Evolutionary conservation across 805 yeast genomes (phyloP), one percentile per base, ranked within the genome.

Genomic region (Saccharomyces jurei): DNA sequence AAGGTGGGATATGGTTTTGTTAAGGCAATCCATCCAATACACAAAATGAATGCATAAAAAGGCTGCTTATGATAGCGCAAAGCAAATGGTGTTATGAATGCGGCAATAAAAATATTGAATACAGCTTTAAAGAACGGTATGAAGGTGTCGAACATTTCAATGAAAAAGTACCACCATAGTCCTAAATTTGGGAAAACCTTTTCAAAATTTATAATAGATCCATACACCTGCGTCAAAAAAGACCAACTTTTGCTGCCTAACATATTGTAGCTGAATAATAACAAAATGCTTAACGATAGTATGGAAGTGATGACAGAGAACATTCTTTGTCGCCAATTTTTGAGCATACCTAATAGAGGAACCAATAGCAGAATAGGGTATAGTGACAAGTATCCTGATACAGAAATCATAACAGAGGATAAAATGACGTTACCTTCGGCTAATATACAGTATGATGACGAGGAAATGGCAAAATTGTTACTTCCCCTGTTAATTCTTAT

Each of bases 91-190:
- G 87, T 56, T 2, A 84, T 76, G 67, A 87, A 87, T 2, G 84
- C 72, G 21, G 82, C 74, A 14, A 83, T 71, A 70, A 84, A 89
- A 49, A 91, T 64, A 63, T 90, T 91, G 81, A 91, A 94, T 22
- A 90, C 84, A 10, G 89, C 83, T 44, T 84, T 73, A 75, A 87
- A 94, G 64, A 94, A 90, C 22, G 88, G 83, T 29, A 85, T 79
- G 76, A 92, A 94, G 66, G 83, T 87, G 53, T 86, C 94, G 71
- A 94, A 94, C 82, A 94, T 87, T 70, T 94, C 99, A 46, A 92
- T 87, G 75, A 94, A 94, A 63, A 91, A 83, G 73, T 94, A 94
- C 99, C 99, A 94, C 99, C 99, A 94, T 22, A 94, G 74, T 0
- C 99, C 99, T 60, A 94, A 69, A 70, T 94, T 94, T 28, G 99